Percentiles rank a stretch among this genome's conserved stretches.
These are phyloP conservation scores for Echites panduratus DNA, from an alignment of 257 asterid species.

Conservation along the genomic window DNA sequence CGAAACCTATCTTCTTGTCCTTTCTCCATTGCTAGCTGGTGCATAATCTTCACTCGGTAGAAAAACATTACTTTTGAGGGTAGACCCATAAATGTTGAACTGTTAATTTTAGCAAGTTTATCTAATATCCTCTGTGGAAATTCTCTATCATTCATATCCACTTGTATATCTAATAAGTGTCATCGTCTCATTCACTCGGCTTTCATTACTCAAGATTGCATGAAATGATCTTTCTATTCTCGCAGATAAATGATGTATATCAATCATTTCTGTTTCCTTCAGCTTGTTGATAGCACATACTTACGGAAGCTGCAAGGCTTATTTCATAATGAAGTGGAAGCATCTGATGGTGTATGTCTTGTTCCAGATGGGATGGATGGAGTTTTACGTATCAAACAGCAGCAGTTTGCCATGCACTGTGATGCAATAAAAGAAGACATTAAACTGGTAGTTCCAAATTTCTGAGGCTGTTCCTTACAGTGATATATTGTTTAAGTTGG, in stretches of 20 bases:
- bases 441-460: conserved; percentile 48
- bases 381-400: conserved; percentile 42
- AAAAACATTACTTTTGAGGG: neutral
- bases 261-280: conserved; percentile 18
- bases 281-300: conserved; percentile 78
- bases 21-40: neutral
- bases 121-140: neutral
- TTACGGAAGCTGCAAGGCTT: conserved; percentile 69
- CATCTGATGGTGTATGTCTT: conserved; percentile 63
- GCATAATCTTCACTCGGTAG: neutral
- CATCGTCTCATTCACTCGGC: neutral
- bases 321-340: conserved; percentile 50
- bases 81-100: neutral
- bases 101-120: neutral
- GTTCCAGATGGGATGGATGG: conserved; percentile 53
- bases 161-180: neutral
- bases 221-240: neutral
- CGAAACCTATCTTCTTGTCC: neutral
- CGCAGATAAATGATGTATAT: neutral
- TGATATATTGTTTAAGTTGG: conserved; percentile 4
- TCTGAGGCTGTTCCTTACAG: neutral
- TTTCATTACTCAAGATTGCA: conserved; percentile 1
- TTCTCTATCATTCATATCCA: neutral
- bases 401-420: conserved; percentile 86
- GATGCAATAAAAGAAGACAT: conserved; percentile 65